Base-by-base conservation (phyloP, 2,329 filamentous ascomycete genomes). In the Orbilia javanica region DNA sequence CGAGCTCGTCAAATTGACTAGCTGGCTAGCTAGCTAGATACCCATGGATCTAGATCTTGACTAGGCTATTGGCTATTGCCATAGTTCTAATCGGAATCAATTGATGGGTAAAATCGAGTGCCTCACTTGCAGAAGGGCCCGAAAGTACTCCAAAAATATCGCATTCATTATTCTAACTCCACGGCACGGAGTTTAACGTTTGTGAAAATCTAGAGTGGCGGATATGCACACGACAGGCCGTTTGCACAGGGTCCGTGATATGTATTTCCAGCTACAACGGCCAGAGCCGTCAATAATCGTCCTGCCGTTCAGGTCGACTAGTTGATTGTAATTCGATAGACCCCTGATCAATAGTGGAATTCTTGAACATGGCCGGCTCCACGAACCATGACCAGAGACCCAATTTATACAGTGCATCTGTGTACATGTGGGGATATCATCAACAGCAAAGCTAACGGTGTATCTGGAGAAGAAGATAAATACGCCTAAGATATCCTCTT, bases 121-220 rank as follows among this genome's bases (percentile, higher is more conserved):
- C 4, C 7, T 6, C 10, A 10, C n/a, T n/a, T 36, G 34, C 34
- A 10, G 34, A 6, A 4, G 22, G 46, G 46, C 46, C 46, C 27
- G 50, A 60, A 25, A 25, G 18, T n/a, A 60, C 29, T 60, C 55
- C 55, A 60, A 60, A 60, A 60, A 60, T 60, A 60, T 22, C 31
- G n/a, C 15, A 8, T 53, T 18, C 27, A 20, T 5, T 22, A 15
- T 13, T 11, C 20, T 18, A 29, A 4, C n/a, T 22, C 22, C 31
- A 42, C 18, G 31, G 55, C 55, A 60, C 55, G 29, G 27, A 31
- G 2, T 18, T 25, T 27, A n/a, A n/a, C n/a, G 4, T 25, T 1
- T 1, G 11, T 6, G 15, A 34, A 53, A 15, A 31, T 53, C 6
- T 34, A 27, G 36, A 39, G 50, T 53, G 25, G 13, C 50, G 8